These are phyloP conservation scores for Chlorociboria aeruginascens DNA, from an alignment of 495 filamentous ascomycete genomes.

Conservation along the genomic window DNA sequence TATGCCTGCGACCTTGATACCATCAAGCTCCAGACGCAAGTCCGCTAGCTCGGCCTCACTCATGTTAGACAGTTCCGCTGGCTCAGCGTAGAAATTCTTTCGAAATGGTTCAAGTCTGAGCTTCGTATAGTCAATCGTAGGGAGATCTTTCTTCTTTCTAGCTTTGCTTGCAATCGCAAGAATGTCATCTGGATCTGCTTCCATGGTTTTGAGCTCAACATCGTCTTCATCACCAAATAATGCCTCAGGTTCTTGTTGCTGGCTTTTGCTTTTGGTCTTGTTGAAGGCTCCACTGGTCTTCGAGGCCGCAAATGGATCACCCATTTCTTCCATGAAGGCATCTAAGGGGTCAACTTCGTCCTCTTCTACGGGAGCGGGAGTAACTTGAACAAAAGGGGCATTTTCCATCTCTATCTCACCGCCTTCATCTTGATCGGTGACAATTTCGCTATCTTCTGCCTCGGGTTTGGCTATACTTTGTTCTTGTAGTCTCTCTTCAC, in stretches of 20 bases:
- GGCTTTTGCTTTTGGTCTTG: slow-evolving; percentile 17
- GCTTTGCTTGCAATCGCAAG: slow-evolving; percentile 73
- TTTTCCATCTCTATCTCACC: slow-evolving; percentile 36
- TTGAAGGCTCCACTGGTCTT: slow-evolving; percentile 12
- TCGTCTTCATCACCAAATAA: slow-evolving; percentile 75
- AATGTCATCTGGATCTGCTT: slow-evolving; percentile 68
- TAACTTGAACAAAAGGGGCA: slow-evolving; percentile 7
- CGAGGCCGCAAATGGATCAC: slow-evolving; percentile 34
- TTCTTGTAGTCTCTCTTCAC: slow-evolving; percentile 55
- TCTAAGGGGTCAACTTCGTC: slow-evolving; percentile 85
- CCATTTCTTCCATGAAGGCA: slow-evolving; percentile 84
- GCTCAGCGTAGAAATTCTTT: slow-evolving; percentile 90
- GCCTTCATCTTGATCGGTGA: slow-evolving; percentile 6
- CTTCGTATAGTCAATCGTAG: slow-evolving; percentile 72
- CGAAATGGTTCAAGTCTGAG: slow-evolving; percentile 75
- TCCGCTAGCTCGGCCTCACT: slow-evolving; percentile 74
- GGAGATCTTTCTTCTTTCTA: slow-evolving; percentile 95
- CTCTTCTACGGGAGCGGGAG: slow-evolving; percentile 23
- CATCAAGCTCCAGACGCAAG: slow-evolving; percentile 77
- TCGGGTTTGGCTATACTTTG: slow-evolving; percentile 25
- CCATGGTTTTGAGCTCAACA: slow-evolving; percentile 59
- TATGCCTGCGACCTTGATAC: slow-evolving; percentile 80
- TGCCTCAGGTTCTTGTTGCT: slow-evolving; percentile 57
- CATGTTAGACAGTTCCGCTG: slow-evolving; percentile 71
- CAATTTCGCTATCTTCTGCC: slow-evolving; percentile 23